Percentiles rank a stretch among this genome's conserved stretches.
Conservation (phyloP, 345 rosid genomes). For the Gossypium herbaceum region DNA sequence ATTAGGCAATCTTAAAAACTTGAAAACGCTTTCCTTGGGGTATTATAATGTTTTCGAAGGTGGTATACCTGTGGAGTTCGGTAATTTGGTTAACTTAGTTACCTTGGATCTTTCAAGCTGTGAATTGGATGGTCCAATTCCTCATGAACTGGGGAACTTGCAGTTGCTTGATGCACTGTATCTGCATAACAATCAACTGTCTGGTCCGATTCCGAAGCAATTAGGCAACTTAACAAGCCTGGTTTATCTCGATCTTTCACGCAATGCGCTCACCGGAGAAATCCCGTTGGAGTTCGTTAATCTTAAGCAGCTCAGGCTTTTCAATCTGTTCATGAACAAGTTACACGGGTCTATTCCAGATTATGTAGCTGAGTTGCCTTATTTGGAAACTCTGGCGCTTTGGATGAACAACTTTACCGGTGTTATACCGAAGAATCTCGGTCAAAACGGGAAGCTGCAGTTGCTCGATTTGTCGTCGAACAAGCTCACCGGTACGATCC, state of each 20-base stretch:
- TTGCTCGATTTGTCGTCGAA: slow-evolving; percentile 60
- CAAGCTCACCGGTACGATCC: slow-evolving; percentile 67
- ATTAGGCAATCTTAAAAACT: slow-evolving; percentile 49
- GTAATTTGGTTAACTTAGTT: slow-evolving; percentile 44
- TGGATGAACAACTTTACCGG: slow-evolving; percentile 77
- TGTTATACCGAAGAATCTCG: slow-evolving; percentile 48
- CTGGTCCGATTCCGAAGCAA: slow-evolving; percentile 47
- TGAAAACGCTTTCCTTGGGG: slow-evolving; percentile 49
- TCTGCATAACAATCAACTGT: slow-evolving; percentile 44
- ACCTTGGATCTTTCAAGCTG: slow-evolving; percentile 56
- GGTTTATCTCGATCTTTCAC: slow-evolving; percentile 54
- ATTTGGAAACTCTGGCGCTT: slow-evolving; percentile 42
- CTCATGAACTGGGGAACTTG: slow-evolving; percentile 51
- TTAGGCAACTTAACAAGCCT: slow-evolving; percentile 51
- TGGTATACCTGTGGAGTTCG: slow-evolving; percentile 54
- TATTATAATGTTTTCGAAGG: slow-evolving; percentile 51
- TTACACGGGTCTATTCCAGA: slow-evolving; percentile 65
- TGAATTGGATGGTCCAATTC: slow-evolving; percentile 47
- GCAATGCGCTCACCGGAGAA: slow-evolving; percentile 52
- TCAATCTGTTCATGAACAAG: slow-evolving; percentile 57
- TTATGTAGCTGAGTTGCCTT: slow-evolving; percentile 44
- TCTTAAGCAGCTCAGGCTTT: slow-evolving; percentile 42
- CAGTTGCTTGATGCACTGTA: slow-evolving; percentile 46
- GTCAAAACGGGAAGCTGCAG: slow-evolving; percentile 47
- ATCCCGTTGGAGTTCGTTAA: slow-evolving; percentile 45